Percentiles rank a stretch among this genome's conserved stretches.
Conservation (phyloP, 2,329 filamentous ascomycete species). For the Penicillium crustosum region DNA sequence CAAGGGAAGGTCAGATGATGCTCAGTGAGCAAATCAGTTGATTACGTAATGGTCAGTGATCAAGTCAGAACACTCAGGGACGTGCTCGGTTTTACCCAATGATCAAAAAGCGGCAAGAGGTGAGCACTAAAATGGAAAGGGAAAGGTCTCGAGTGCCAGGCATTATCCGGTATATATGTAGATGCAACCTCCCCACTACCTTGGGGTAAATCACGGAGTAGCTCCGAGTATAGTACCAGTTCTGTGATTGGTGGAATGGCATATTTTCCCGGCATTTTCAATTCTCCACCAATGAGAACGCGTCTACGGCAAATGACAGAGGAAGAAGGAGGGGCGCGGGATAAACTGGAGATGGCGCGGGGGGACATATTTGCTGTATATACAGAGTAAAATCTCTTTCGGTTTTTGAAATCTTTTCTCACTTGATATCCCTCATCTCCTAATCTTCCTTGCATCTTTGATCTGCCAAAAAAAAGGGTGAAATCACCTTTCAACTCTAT, state of each 20-base stretch:
- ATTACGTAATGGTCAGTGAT: too few relatives aligned
- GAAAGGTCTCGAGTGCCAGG: too few relatives aligned
- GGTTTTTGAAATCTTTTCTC: constrained; percentile 3
- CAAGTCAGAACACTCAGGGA: too few relatives aligned
- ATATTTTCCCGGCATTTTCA: constrained; percentile 11
- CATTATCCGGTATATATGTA: not conserved
- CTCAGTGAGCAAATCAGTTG: too few relatives aligned
- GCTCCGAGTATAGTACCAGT: constrained; percentile 11
- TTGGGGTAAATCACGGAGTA: constrained; percentile 18
- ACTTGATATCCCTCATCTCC: not conserved
- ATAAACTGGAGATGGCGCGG: constrained; percentile 18
- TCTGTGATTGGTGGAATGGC: constrained; percentile 28
- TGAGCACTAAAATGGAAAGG: too few relatives aligned
- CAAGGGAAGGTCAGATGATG: too few relatives aligned
- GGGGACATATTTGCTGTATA: constrained; percentile 22
- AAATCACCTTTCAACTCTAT: not conserved
- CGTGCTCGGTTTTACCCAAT: too few relatives aligned
- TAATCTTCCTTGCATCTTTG: not conserved
- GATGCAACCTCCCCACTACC: constrained; percentile 8
- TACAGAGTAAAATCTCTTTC: constrained; percentile 15
- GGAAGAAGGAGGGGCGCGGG: constrained; percentile 18
- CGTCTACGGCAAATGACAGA: not conserved
- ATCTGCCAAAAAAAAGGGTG: not conserved
- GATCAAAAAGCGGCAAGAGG: too few relatives aligned
- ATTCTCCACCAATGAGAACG: constrained; percentile 27